phyloP scores from a whole-genome alignment of 129 eudicot species.

The Mikania micrantha region DNA sequence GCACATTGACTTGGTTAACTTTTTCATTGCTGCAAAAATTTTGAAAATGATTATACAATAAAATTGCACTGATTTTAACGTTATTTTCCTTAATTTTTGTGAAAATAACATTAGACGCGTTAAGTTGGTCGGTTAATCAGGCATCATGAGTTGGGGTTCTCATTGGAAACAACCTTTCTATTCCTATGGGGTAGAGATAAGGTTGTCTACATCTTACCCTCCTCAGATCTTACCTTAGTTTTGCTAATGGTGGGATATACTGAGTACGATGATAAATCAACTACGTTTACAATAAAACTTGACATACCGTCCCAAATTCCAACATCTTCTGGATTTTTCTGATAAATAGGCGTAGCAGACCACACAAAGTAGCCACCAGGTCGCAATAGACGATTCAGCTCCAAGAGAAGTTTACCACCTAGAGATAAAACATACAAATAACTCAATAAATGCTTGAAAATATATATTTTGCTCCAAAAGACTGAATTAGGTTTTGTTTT shows the following conservation, averaged over 20 bases:
- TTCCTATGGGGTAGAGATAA: too few relatives aligned
- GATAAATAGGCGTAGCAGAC: conserved; percentile 95
- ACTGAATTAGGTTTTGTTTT: background rate
- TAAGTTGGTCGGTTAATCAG: too few relatives aligned
- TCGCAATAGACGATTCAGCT: conserved; percentile 77
- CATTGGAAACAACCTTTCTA: too few relatives aligned
- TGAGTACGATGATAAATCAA: too few relatives aligned
- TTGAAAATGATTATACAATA: background rate
- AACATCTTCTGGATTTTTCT: conserved; percentile 70
- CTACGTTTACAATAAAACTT: background rate
- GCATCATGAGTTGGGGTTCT: too few relatives aligned
- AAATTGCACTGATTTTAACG: too few relatives aligned
- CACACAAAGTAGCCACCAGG: conserved; percentile 95
- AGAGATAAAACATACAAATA: conserved; percentile 10
- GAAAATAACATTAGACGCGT: too few relatives aligned
- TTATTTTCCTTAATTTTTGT: too few relatives aligned
- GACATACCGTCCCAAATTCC: conserved; percentile 75
- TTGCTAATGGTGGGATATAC: too few relatives aligned
- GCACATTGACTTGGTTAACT: conserved; percentile 67
- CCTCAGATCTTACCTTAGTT: too few relatives aligned
- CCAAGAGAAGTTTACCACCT: conserved; percentile 92
- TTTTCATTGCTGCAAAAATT: conserved; percentile 61
- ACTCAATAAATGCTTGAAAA: background rate
- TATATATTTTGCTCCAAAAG: background rate
- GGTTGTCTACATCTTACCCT: too few relatives aligned